Conservation (phyloP, 2,329 filamentous ascomycete genomes). For the Fusarium oligoseptatum region DNA sequence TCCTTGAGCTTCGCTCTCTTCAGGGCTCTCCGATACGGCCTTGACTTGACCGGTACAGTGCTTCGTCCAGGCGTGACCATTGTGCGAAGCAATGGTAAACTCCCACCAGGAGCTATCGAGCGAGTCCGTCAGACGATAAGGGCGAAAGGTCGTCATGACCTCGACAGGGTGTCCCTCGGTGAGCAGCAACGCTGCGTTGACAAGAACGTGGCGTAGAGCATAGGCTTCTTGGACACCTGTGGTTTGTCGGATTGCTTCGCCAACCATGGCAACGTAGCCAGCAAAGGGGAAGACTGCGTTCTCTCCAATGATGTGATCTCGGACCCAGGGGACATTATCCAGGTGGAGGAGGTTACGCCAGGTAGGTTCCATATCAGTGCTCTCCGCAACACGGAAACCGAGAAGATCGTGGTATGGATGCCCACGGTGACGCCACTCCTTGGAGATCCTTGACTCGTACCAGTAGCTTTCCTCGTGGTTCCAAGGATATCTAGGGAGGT, state of each 20-base stretch:
- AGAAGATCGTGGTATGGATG: constrained; percentile 55
- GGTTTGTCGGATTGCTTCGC: constrained; percentile 41
- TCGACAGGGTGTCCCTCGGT: constrained; percentile 47
- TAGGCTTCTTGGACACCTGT: neutral
- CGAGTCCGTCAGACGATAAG: constrained; percentile 40
- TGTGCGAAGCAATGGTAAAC: constrained; percentile 46
- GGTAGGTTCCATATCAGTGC: constrained; percentile 17
- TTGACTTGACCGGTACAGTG: constrained; percentile 36
- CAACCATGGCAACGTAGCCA: constrained; percentile 52
- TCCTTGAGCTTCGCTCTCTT: neutral
- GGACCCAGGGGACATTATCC: constrained; percentile 53
- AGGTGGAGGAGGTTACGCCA: constrained; percentile 42
- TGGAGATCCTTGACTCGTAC: constrained; percentile 48
- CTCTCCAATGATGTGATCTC: constrained; percentile 59
- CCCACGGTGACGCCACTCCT: constrained; percentile 49
- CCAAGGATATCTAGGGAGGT: constrained; percentile 56
- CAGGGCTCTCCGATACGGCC: neutral
- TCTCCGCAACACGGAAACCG: constrained; percentile 29
- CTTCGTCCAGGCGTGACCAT: constrained; percentile 40
- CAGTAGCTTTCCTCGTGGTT: constrained; percentile 52
- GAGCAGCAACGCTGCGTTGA: constrained; percentile 50
- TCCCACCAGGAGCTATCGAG: constrained; percentile 48
- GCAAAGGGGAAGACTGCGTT: constrained; percentile 58
- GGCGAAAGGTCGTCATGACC: constrained; percentile 50
- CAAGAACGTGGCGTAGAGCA: constrained; percentile 45